Percentiles rank a stretch among this genome's conserved stretches.
These are phyloP conservation scores for Monosporascus sp. DNA, from an alignment of 2,329 filamentous ascomycete species.

Conservation along the genomic window DNA sequence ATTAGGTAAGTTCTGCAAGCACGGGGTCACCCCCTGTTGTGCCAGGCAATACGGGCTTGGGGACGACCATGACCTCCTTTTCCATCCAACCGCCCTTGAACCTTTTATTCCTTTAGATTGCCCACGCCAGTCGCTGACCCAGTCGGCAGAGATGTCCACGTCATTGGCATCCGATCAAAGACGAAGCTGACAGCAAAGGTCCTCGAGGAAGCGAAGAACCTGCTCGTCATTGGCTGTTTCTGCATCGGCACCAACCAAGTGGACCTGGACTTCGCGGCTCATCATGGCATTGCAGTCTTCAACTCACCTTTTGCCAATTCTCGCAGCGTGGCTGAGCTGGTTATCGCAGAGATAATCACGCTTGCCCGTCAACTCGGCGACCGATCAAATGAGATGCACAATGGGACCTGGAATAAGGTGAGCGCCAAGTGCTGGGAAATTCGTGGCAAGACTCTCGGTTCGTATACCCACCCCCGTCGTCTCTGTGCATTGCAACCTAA, in stretches of 20 bases:
- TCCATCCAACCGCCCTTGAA: neutral
- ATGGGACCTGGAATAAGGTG: slow-evolving; percentile 96
- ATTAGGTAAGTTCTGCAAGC: slow-evolving; percentile 60
- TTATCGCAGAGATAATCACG: slow-evolving; percentile 88
- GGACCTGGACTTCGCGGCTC: slow-evolving; percentile 75
- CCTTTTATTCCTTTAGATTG: neutral
- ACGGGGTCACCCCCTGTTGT: neutral
- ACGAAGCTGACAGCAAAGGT: slow-evolving; percentile 87
- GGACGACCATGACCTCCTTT: neutral
- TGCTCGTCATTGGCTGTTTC: slow-evolving; percentile 96
- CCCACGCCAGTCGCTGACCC: slow-evolving; percentile 7
- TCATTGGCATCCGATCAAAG: slow-evolving; percentile 97
- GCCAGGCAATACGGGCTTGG: neutral
- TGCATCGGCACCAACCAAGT: slow-evolving; percentile 98
- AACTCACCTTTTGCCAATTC: slow-evolving; percentile 99
- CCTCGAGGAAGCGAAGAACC: slow-evolving; percentile 82
- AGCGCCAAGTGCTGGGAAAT: slow-evolving; percentile 97
- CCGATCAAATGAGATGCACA: slow-evolving; percentile 89
- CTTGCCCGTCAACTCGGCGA: slow-evolving; percentile 91
- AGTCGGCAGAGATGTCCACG: slow-evolving; percentile 73
- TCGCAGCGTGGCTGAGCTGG: slow-evolving; percentile 89
- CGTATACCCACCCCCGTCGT: slow-evolving; percentile 14
- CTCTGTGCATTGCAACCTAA: slow-evolving; percentile 1
- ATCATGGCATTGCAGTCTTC: slow-evolving; percentile 91
- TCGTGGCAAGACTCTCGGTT: slow-evolving; percentile 89